Evolutionary conservation across 2,329 filamentous ascomycete species (phyloP).

Genomic region (Colletotrichum kahawae): DNA sequence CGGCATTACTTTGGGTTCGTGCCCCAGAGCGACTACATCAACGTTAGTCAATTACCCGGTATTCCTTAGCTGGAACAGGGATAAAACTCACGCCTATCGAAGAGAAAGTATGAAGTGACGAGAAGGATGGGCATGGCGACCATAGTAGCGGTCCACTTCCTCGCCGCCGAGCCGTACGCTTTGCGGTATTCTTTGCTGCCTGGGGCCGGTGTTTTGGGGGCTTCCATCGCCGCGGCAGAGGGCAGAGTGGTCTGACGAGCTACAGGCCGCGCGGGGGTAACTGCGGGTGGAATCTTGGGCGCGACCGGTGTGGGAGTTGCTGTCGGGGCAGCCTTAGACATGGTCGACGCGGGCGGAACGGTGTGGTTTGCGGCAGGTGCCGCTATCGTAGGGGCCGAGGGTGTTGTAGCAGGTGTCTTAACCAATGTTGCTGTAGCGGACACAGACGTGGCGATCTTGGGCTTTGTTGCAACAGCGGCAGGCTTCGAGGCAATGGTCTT

Average conservation of each 20-base stretch:
- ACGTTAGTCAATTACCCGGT: not conserved
- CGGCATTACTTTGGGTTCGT: slow-evolving; percentile 32
- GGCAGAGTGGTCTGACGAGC: not conserved
- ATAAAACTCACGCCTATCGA: slow-evolving; percentile 48
- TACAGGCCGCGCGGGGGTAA: not conserved
- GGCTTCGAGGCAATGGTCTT: not conserved
- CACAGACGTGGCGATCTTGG: not conserved
- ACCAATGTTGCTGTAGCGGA: not conserved
- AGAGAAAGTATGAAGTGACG: slow-evolving; percentile 60
- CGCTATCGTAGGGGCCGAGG: not conserved
- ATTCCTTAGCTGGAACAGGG: not conserved
- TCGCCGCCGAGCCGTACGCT: slow-evolving; percentile 48
- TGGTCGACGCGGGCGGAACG: not conserved
- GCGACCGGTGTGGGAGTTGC: not conserved
- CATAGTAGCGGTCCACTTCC: slow-evolving; percentile 52
- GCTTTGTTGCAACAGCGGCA: not conserved
- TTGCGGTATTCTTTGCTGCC: slow-evolving; percentile 45
- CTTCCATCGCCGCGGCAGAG: not conserved
- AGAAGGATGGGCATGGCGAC: slow-evolving; percentile 59
- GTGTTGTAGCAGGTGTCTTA: not conserved
- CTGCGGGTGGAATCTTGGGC: not conserved
- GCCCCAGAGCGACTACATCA: slow-evolving; percentile 33
- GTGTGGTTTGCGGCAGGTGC: not conserved
- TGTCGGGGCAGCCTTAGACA: not conserved
- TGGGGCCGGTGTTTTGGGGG: slow-evolving; percentile 28